Conservation (phyloP, 139 green algal genomes). For the Chlamydomonas sp. region DNA sequence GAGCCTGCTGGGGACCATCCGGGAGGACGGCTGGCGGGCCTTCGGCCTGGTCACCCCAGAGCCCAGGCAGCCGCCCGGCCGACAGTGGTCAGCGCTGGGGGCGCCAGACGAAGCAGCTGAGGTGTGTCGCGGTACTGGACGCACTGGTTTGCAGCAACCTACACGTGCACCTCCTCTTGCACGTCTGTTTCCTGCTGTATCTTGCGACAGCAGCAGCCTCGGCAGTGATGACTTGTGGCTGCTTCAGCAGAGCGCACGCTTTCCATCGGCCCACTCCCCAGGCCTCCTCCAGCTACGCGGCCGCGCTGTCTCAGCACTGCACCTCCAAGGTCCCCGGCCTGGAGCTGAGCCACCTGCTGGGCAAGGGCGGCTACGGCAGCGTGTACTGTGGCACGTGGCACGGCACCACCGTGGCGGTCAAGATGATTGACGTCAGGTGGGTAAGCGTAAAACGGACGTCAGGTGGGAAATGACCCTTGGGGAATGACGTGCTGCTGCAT, state of each 20-base stretch:
- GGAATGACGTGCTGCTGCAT: too few relatives aligned
- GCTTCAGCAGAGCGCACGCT: too few relatives aligned
- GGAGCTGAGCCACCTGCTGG: conserved; percentile 35
- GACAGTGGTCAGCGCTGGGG: too few relatives aligned
- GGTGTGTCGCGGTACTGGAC: too few relatives aligned
- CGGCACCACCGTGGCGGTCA: conserved; percentile 39
- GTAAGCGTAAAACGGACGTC: neutral
- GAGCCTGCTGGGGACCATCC: conserved; percentile 6
- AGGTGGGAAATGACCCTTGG: neutral
- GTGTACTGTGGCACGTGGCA: conserved; percentile 35
- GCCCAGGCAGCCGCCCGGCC: neutral
- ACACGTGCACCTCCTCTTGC: too few relatives aligned
- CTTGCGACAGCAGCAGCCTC: too few relatives aligned
- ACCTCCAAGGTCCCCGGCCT: neutral
- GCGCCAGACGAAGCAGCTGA: too few relatives aligned
- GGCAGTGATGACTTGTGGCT: too few relatives aligned
- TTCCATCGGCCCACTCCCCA: neutral
- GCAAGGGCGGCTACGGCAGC: conserved; percentile 23
- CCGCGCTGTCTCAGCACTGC: neutral
- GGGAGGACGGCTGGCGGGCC: conserved; percentile 9
- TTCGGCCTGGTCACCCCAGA: conserved; percentile 14
- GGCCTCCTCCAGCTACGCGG: neutral
- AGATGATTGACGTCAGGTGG: conserved; percentile 22
- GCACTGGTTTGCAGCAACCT: too few relatives aligned
- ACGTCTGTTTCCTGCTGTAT: too few relatives aligned